These are phyloP conservation scores for Zelopaecilomyces penicillatus DNA, from an alignment of 2,329 filamentous ascomycete species.

Conservation along the genomic window DNA sequence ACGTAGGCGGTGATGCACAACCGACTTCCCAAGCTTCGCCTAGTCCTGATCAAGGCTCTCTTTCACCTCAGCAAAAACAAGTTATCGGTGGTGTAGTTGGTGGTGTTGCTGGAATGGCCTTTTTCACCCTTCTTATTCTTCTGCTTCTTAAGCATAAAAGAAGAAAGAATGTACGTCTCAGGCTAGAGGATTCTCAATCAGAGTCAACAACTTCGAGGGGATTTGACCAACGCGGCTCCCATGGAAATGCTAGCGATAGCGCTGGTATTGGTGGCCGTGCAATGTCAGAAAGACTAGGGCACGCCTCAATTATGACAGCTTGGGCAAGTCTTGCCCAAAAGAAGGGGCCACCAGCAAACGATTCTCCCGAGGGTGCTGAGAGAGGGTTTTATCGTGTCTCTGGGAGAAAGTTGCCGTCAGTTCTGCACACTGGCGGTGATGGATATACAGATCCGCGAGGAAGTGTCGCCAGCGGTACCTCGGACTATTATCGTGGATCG, in stretches of 20 bases:
- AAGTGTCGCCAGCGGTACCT: slow-evolving; percentile 39
- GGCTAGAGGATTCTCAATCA: slow-evolving; percentile 33
- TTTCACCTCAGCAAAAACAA: slow-evolving; percentile 27
- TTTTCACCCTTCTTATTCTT: slow-evolving; percentile 46
- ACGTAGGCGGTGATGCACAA: slow-evolving; percentile 1
- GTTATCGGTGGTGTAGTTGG: slow-evolving; percentile 51
- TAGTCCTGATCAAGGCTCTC: slow-evolving; percentile 13
- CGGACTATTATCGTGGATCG: slow-evolving; percentile 47
- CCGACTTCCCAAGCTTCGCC: slow-evolving; percentile 14
- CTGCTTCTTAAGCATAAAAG: slow-evolving; percentile 49
- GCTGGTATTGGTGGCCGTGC: slow-evolving; percentile 14
- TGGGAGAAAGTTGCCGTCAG: slow-evolving; percentile 55
- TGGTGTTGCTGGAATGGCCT: slow-evolving; percentile 48
- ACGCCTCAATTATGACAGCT: slow-evolving; percentile 37
- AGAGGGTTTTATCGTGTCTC: slow-evolving; percentile 57
- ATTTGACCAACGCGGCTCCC: slow-evolving; percentile 14
- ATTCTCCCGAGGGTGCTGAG: slow-evolving; percentile 34
- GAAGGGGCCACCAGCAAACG: slow-evolving; percentile 20
- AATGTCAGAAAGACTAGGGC: slow-evolving; percentile 39
- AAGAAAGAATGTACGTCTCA: slow-evolving; percentile 33
- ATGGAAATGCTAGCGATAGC: slow-evolving; percentile 11
- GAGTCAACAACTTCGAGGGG: slow-evolving; percentile 18
- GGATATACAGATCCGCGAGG: slow-evolving; percentile 47
- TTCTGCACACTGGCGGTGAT: slow-evolving; percentile 53
- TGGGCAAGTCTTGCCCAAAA: slow-evolving; percentile 39